Percentiles rank a stretch among this genome's conserved stretches.
Conservation (phyloP, 2,329 filamentous ascomycete species). For the Trichoderma simmonsii region DNA sequence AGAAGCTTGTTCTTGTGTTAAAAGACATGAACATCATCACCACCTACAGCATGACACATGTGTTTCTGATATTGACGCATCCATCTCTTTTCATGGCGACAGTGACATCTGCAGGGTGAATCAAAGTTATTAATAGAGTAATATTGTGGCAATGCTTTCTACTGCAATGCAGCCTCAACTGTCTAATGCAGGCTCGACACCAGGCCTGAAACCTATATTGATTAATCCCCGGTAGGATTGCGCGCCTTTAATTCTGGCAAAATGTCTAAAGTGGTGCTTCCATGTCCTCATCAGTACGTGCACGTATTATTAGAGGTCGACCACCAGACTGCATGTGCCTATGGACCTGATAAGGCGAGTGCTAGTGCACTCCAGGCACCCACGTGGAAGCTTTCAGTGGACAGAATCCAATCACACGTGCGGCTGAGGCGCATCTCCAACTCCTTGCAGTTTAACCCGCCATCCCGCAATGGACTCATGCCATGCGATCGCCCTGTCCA, state of each 20-base stretch:
- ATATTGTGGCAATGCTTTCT: not conserved
- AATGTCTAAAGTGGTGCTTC: not conserved
- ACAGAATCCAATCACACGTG: not conserved
- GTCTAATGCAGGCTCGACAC: not conserved
- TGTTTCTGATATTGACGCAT: not conserved
- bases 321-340: not conserved
- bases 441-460: not conserved
- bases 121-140: not conserved
- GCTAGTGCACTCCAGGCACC: not conserved
- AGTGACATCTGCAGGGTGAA: not conserved
- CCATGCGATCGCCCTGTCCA: not conserved
- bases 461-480: not conserved
- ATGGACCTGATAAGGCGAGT: not conserved
- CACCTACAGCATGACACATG: not conserved
- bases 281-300: not conserved
- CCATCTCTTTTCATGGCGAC: not conserved
- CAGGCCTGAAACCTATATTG: not conserved
- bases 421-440: slow-evolving; percentile 3
- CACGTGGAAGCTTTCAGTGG: slow-evolving; percentile 12
- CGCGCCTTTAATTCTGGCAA: not conserved
- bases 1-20: too few species aligned
- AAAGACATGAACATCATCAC: not conserved
- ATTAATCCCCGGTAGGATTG: not conserved
- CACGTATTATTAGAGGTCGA: not conserved
- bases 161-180: not conserved